Conservation (phyloP, 2,329 filamentous ascomycete genomes). For the Pezicula neosporulosa region DNA sequence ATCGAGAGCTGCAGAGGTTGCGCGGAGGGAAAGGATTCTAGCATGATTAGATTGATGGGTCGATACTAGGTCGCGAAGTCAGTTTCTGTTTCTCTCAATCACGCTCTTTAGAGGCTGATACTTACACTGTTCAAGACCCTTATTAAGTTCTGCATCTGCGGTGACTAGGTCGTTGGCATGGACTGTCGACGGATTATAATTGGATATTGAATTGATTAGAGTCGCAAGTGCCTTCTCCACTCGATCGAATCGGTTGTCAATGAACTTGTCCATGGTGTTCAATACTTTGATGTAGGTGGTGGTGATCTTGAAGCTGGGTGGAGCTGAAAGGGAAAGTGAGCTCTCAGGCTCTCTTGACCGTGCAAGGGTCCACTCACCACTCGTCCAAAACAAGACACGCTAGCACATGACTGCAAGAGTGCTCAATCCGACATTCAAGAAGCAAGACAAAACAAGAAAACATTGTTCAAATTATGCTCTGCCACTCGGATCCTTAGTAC, state of each 20-base stretch:
- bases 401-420: too few species aligned
- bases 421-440: too few species aligned
- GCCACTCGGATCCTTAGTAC: too few species aligned
- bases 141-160: slow-evolving; percentile 65
- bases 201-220: slow-evolving; percentile 75
- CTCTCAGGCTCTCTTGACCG: too few species aligned
- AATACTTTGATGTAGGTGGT: too few species aligned
- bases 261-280: slow-evolving; percentile 54
- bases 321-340: too few species aligned
- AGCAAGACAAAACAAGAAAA: too few species aligned
- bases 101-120: slow-evolving; percentile 2
- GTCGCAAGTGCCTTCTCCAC: slow-evolving; percentile 64
- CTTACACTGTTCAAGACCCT: slow-evolving; percentile 63
- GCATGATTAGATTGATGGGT: slow-evolving; percentile 71
- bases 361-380: too few species aligned
- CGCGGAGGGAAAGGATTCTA: slow-evolving; percentile 66
- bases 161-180: slow-evolving; percentile 66
- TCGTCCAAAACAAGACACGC: too few species aligned
- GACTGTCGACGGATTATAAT: slow-evolving; percentile 71
- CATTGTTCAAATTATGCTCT: too few species aligned
- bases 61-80: slow-evolving; percentile 49
- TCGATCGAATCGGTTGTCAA: slow-evolving; percentile 62
- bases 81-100: slow-evolving; percentile 3
- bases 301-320: too few species aligned
- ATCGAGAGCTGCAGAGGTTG: slow-evolving; percentile 63